These are phyloP conservation scores for Aureobasidium lini DNA, from an alignment of 2,329 filamentous ascomycete species.

Conservation along the genomic window DNA sequence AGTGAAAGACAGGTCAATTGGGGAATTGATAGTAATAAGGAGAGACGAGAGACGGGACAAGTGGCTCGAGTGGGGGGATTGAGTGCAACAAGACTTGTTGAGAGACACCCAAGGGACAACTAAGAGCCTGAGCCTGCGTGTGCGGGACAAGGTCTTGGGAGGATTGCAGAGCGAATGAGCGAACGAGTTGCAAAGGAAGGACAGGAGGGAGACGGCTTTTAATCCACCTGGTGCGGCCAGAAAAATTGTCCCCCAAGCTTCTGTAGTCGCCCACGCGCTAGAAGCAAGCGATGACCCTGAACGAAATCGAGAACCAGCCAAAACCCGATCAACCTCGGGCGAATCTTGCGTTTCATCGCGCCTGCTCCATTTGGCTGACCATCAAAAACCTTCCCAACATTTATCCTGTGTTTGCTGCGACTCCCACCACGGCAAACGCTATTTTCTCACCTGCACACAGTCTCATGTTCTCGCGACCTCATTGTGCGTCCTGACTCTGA, in stretches of 20 bases:
- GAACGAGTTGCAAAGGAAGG: constrained; percentile 5
- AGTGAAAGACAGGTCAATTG: constrained; percentile 10
- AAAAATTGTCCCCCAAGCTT: constrained; percentile 10
- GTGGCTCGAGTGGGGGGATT: background rate
- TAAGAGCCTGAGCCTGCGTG: background rate
- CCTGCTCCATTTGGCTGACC: background rate
- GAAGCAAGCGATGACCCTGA: constrained; percentile 9
- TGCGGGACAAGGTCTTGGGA: background rate
- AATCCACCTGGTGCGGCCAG: constrained; percentile 1
- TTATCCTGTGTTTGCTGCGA: background rate
- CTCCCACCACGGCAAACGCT: background rate
- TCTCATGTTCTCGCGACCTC: background rate
- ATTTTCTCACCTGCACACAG: background rate
- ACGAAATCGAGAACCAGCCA: constrained; percentile 7
- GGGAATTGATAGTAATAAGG: background rate
- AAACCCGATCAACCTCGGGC: background rate
- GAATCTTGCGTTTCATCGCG: constrained; percentile 6
- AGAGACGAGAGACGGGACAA: background rate
- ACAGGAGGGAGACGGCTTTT: constrained; percentile 2
- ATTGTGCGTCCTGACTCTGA: background rate
- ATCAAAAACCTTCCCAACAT: constrained; percentile 8
- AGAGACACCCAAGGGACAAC: background rate
- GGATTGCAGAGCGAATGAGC: constrained; percentile 6
- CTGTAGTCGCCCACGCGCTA: background rate
- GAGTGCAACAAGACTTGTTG: constrained; percentile 4